Evolutionary conservation across 2,329 filamentous ascomycete genomes (phyloP).

Genomic region (Sporothrix pseudoabietina): DNA sequence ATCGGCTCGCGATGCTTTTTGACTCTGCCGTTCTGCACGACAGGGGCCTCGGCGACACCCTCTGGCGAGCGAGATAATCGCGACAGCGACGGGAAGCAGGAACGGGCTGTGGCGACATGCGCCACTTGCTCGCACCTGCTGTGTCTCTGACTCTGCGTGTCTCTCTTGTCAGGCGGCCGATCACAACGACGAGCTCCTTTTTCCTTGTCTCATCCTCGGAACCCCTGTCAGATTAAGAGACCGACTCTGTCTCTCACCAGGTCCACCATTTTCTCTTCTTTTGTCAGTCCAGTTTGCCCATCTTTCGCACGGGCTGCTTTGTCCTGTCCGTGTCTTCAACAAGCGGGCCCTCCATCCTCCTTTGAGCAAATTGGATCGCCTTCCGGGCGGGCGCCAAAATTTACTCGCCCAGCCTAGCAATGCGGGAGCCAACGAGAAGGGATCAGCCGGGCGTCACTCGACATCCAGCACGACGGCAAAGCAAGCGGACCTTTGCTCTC

Average conservation of each 20-base stretch:
- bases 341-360: conserved; percentile 3
- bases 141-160: conserved; percentile 9
- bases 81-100: conserved; percentile 1
- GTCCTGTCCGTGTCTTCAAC: conserved; percentile 3
- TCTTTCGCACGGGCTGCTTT: conserved; percentile 6
- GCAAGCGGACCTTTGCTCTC: neutral
- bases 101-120: conserved; percentile 12
- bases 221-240: conserved; percentile 14
- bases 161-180: conserved; percentile 12
- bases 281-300: neutral
- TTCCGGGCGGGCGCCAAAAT: conserved; percentile 27
- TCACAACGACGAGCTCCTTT: conserved; percentile 8
- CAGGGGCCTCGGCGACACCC: neutral
- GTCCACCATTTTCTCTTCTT: neutral
- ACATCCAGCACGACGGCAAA: conserved; percentile 22
- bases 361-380: conserved; percentile 30
- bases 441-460: conserved; percentile 27
- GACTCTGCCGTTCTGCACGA: neutral
- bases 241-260: conserved; percentile 3
- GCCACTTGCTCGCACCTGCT: neutral
- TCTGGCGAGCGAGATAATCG: conserved; percentile 11
- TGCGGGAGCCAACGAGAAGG: conserved; percentile 24
- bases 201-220: conserved; percentile 10
- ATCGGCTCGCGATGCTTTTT: neutral
- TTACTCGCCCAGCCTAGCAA: conserved; percentile 14